Conservation (phyloP, 768 basidiomycete genomes). For the Boletus coccyginus region DNA sequence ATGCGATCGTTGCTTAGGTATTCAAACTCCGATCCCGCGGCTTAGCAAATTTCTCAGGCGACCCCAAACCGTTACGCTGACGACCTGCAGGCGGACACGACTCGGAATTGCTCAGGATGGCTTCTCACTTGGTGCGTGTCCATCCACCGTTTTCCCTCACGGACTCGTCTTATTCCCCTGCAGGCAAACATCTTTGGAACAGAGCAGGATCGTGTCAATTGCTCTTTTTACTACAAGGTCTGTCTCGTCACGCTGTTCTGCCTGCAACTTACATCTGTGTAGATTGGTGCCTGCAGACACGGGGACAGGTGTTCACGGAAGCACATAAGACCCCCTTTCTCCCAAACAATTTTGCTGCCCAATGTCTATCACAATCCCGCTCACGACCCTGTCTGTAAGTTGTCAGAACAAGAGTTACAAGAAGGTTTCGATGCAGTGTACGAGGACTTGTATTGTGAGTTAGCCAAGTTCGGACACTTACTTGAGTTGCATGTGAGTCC, state of each 20-base stretch:
- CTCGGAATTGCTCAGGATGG: slow-evolving; percentile 34
- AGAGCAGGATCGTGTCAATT: slow-evolving; percentile 95
- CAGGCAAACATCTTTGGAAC: slow-evolving; percentile 96
- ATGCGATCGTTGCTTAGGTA: no score
- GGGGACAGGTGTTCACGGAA: slow-evolving; percentile 98
- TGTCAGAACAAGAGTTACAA: slow-evolving; percentile 84
- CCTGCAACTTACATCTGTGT: slow-evolving; percentile 5
- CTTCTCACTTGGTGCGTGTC: slow-evolving; percentile 70
- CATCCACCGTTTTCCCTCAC: not conserved
- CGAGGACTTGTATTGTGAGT: slow-evolving; percentile 92
- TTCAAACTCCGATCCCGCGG: slow-evolving; percentile 25
- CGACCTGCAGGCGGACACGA: not conserved
- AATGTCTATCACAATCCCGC: slow-evolving; percentile 99
- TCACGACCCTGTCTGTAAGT: slow-evolving; percentile 86
- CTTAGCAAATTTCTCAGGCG: slow-evolving; percentile 13
- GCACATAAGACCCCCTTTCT: slow-evolving; percentile 97
- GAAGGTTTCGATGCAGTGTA: slow-evolving; percentile 94
- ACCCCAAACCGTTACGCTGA: not conserved
- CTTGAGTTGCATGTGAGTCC: slow-evolving; percentile 86
- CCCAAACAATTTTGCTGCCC: slow-evolving; percentile 92
- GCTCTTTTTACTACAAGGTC: slow-evolving; percentile 98
- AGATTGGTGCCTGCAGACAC: slow-evolving; percentile 99
- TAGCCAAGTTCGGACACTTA: slow-evolving; percentile 93
- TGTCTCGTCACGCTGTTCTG: slow-evolving; percentile 18
- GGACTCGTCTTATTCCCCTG: slow-evolving; percentile 1